phyloP scores from a whole-genome alignment of 805 yeast genomes.

The Yamadazyma sp. region DNA sequence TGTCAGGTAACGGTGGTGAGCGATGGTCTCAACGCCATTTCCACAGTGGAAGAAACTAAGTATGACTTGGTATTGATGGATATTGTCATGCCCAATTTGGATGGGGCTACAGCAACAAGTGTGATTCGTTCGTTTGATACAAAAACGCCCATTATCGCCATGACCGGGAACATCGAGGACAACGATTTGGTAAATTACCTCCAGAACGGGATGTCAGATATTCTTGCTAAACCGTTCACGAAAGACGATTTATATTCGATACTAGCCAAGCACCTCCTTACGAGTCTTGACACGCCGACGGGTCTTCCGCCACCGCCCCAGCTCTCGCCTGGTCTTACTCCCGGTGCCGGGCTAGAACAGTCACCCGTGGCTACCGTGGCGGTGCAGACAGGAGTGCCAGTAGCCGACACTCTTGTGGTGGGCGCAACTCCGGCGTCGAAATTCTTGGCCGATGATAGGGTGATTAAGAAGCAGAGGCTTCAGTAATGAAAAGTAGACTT shows the following conservation, averaged over 20 bases:
- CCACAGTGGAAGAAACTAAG: constrained; percentile 65
- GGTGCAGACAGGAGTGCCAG: too few relatives aligned
- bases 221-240: constrained; percentile 91
- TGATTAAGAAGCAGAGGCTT: constrained; percentile 24
- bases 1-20: constrained; percentile 90
- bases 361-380: too few relatives aligned
- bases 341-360: too few relatives aligned
- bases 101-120: constrained; percentile 89
- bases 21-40: constrained; percentile 88
- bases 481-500: constrained; percentile 7
- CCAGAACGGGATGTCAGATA: constrained; percentile 89
- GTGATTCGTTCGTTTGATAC: constrained; percentile 82
- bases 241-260: constrained; percentile 80
- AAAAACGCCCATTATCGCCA: constrained; percentile 86
- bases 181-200: constrained; percentile 77
- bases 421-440: neutral
- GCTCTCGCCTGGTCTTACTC: too few relatives aligned
- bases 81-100: constrained; percentile 84
- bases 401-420: too few relatives aligned
- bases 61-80: constrained; percentile 84
- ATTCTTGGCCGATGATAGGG: too few relatives aligned
- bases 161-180: constrained; percentile 88
- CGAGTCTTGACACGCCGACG: neutral
- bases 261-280: constrained; percentile 68
- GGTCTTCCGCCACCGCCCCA: constrained; percentile 5